Evolutionary conservation across 139 green algal species (phyloP).

Genomic region (Eudorina sp.): DNA sequence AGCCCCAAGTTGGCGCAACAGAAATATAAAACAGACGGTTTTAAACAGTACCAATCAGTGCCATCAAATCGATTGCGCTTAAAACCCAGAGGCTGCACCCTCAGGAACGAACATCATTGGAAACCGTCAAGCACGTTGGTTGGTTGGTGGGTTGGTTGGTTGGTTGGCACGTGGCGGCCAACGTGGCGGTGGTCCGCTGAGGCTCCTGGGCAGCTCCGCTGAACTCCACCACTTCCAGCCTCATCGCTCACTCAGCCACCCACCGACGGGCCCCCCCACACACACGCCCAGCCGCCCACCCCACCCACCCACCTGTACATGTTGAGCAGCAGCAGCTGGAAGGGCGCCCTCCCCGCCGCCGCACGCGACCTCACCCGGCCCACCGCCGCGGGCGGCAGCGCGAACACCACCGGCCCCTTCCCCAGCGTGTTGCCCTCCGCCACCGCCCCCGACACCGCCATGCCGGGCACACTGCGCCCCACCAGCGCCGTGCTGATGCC

Average conservation of each 20-base stretch:
- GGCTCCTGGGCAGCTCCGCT: not conserved
- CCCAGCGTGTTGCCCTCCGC: slow-evolving; percentile 84
- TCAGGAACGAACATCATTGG: not conserved
- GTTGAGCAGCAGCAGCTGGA: slow-evolving; percentile 71
- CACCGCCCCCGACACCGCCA: slow-evolving; percentile 18
- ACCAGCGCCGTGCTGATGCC: slow-evolving; percentile 47
- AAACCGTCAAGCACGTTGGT: not conserved
- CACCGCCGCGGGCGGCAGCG: slow-evolving; percentile 38
- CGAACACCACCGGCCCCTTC: slow-evolving; percentile 85
- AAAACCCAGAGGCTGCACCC: too few species aligned
- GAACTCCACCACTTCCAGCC: not conserved
- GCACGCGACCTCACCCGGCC: not conserved
- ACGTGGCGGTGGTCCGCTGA: not conserved
- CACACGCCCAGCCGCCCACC: not conserved
- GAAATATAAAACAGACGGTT: not conserved
- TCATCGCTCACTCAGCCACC: not conserved
- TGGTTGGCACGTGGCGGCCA: too few species aligned
- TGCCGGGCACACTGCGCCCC: slow-evolving; percentile 48
- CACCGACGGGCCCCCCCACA: not conserved
- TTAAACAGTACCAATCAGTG: too few species aligned
- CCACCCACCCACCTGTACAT: slow-evolving; percentile 63
- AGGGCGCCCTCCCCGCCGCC: slow-evolving; percentile 46
- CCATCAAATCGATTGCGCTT: too few species aligned
- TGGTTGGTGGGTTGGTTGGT: too few species aligned
- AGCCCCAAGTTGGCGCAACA: not conserved